phyloP scores from a whole-genome alignment of 495 filamentous ascomycete genomes.

The Aspergillus leporis region DNA sequence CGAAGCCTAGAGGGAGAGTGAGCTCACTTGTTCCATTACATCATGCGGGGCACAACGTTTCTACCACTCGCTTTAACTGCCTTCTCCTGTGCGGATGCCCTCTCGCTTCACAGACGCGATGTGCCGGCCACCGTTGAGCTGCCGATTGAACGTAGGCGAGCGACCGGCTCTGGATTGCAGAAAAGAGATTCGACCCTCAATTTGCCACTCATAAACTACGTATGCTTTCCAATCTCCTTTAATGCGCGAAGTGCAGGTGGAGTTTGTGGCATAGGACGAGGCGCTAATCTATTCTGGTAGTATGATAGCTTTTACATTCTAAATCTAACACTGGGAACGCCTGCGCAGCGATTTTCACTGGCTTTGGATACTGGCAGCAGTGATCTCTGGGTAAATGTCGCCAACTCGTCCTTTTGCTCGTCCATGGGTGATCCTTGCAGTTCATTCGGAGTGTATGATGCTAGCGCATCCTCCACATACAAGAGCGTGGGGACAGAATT shows the following conservation, averaged over 20 bases:
- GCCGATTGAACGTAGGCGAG: conserved; percentile 45
- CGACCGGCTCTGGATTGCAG: conserved; percentile 16
- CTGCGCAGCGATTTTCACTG: conserved; percentile 56
- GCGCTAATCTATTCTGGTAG: conserved; percentile 16
- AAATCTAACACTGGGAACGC: conserved; percentile 68
- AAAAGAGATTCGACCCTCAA: conserved; percentile 40
- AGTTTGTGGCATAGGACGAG: neutral
- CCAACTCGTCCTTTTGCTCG: conserved; percentile 26
- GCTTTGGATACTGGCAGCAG: conserved; percentile 77
- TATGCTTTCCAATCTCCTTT: conserved; percentile 3
- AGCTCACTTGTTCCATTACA: neutral
- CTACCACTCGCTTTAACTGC: conserved; percentile 18
- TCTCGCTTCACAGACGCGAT: conserved; percentile 28
- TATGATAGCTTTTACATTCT: conserved; percentile 65
- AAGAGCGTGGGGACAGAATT: conserved; percentile 65
- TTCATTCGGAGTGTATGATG: conserved; percentile 49
- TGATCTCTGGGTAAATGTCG: conserved; percentile 65
- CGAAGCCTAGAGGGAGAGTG: neutral
- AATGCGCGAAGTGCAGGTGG: too few species aligned
- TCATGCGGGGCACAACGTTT: conserved; percentile 19
- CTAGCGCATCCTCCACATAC: conserved; percentile 68
- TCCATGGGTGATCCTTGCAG: conserved; percentile 45
- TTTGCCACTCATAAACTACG: conserved; percentile 20
- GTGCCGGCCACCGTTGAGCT: conserved; percentile 49
- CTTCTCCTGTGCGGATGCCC: conserved; percentile 22